Base-by-base conservation (phyloP, 768 basidiomycete genomes). In the Macrolepiota fuliginosa region DNA sequence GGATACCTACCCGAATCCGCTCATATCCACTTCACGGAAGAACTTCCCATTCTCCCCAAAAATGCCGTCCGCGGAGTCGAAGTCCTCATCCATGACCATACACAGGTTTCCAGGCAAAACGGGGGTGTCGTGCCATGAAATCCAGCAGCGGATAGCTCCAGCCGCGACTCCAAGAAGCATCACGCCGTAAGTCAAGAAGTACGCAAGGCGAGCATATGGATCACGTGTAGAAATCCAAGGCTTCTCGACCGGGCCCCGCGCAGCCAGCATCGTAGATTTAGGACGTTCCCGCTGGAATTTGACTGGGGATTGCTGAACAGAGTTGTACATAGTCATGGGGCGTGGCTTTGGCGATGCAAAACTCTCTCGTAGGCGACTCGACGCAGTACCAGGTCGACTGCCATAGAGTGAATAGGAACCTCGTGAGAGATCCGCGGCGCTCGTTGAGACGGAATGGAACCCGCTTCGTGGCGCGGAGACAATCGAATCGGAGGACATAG, bases 21-120 rank as follows among this genome's bases (percentile, higher is more conserved):
- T 90, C 76, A 94, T 83, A 64, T 91, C 88, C 27, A 94, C 84
- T 68, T 96, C 92, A 17, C 84, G 82, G 66, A 85, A 82, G 83
- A 92, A 94, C 17, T 80, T 84, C 40, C 82, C 83, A 58, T 84
- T 80, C 1, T 86, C 77, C 15, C 89, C 87, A 64, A 90, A 87
- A 45, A 84, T 69, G 19, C 79, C 77, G 49, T 80, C 72, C 50
- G 81, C 81, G 71, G 80, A 78, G 64, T 75, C 77, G 67, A 96
- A 96, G 62, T 92, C 80, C 68, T 96, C 94, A 53, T 91, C 82
- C 64, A 96, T 74, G 6, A 96, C 87, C 25, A 86, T 76, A 65
- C 91, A 92, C 35, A 88, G 66, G 51, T 80, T 78, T 19, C 71
- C 74, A 15, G 73, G 67, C 24, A 83, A 66, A 17, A 82, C 46